Percentiles rank a stretch among this genome's conserved stretches.
phyloP scores from a whole-genome alignment of 1,284 basidiomycete species.

The Coniophora puteana region DNA sequence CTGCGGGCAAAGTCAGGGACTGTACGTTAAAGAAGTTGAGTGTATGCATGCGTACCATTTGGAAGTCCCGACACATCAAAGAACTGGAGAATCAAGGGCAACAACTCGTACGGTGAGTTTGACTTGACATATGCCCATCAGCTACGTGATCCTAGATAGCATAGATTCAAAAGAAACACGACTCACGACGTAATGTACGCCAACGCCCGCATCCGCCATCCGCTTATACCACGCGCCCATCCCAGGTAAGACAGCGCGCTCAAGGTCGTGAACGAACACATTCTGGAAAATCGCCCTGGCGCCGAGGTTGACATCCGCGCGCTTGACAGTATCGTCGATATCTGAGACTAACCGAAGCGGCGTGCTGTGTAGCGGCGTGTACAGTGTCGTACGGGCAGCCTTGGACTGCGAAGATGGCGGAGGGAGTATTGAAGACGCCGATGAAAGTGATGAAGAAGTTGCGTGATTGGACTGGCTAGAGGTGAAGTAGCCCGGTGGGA shows the following conservation, averaged over 20 bases:
- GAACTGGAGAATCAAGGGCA: conserved; percentile 78
- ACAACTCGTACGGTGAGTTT: conserved; percentile 86
- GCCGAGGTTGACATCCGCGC: conserved; percentile 69
- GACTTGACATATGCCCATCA: conserved; percentile 47
- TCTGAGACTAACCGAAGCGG: conserved; percentile 83
- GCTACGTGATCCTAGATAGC: neutral
- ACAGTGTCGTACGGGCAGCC: conserved; percentile 32
- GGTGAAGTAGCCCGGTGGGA: too few species aligned
- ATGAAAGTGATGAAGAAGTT: conserved; percentile 1
- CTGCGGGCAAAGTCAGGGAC: conserved; percentile 2
- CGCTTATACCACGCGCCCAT: conserved; percentile 81
- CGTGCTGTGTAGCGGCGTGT: conserved; percentile 51
- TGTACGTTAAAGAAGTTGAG: conserved; percentile 1
- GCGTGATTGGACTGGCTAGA: conserved; percentile 4
- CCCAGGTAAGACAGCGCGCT: conserved; percentile 77
- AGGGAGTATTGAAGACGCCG: neutral
- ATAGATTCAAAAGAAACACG: neutral
- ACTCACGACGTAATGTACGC: conserved; percentile 86
- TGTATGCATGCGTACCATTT: conserved; percentile 38
- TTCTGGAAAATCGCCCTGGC: conserved; percentile 75
- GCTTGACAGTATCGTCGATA: conserved; percentile 93
- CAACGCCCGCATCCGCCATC: conserved; percentile 66
- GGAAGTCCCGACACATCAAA: conserved; percentile 68
- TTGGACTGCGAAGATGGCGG: conserved; percentile 14
- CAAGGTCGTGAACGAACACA: conserved; percentile 74